Evolutionary conservation across 2,329 filamentous ascomycete genomes (phyloP), one percentile per base, ranked within the genome.

Genomic region (Fonsecaea nubica): DNA sequence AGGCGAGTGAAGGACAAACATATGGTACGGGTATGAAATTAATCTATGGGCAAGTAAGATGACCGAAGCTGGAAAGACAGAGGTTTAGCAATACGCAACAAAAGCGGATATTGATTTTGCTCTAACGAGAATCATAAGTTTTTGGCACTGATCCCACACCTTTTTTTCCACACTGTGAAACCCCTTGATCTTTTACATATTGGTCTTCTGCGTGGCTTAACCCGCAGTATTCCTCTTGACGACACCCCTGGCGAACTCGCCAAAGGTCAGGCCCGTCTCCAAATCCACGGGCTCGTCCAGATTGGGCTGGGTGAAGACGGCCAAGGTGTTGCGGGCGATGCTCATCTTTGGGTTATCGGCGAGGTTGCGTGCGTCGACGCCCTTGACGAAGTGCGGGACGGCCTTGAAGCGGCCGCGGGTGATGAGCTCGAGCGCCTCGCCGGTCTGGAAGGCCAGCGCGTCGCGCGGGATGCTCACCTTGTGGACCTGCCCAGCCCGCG

Each of bases 301-400:
- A 80, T 97, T 97, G 30, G 95, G 95, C 84, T 99, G 95, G 65
- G 94, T 99, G 76, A 98, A 99, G 9, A 98, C 93, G 0, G 95
- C 95, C 72, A 99, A 80, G 9, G 95, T 99, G 80, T 98, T 98
- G 66, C 90, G 83, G 33, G 90, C 91, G 66, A 93, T 83, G 76
- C 21, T 71, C 6, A 32, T 32, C 30, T 32, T 32, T 6, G 2
- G 6, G 30, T 32, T 32, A 4, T 4, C 30, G 30, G 30, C 30
- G 30, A 32, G 30, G 30, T 50, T 63, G 32, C 36, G 30, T 33
- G 86, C 82, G 70, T 86, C 84, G 4, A 90, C 89, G 0, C 93
- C 94, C 71, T 90, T 86, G 8, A 99, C 95, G 78, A 96, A 98
- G 82, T 99, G 95, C 71, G 95, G 94, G 67, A 98, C 95, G 1